These are phyloP conservation scores for Phytophthora megakarya DNA, from an alignment of 352 stramenopile species.

Conservation along the genomic window DNA sequence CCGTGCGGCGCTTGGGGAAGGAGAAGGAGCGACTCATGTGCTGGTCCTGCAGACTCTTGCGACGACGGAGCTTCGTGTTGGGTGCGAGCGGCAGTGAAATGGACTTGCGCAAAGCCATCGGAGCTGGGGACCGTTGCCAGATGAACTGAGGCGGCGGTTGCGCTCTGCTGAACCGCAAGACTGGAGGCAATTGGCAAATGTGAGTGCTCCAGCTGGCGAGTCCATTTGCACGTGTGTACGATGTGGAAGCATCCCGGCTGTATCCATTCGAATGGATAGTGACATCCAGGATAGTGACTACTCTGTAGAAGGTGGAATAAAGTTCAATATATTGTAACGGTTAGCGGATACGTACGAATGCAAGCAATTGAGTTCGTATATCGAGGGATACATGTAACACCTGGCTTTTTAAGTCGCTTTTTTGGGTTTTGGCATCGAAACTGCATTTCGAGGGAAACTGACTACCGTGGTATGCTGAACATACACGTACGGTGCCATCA, in stretches of 20 bases:
- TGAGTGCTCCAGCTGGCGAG: conserved; percentile 24
- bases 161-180: conserved; percentile 23
- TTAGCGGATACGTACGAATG: conserved; percentile 17
- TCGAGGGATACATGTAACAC: conserved; percentile 14
- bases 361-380: conserved; percentile 7
- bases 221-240: conserved; percentile 30
- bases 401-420: not conserved
- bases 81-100: conserved; percentile 44
- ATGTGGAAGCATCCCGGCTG: conserved; percentile 30
- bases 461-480: too few relatives aligned
- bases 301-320: not conserved
- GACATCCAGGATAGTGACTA: conserved; percentile 8
- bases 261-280: conserved; percentile 26
- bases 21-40: conserved; percentile 43
- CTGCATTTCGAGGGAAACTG: conserved; percentile 5
- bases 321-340: not conserved
- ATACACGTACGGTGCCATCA: not conserved
- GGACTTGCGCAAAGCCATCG: conserved; percentile 42
- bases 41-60: conserved; percentile 47
- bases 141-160: conserved; percentile 19
- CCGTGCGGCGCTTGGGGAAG: conserved; percentile 55
- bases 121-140: not conserved
- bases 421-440: not conserved
- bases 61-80: conserved; percentile 38
- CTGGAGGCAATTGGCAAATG: conserved; percentile 29